Conservation (phyloP, 768 basidiomycete species). For the Boletus rubescentipes region DNA sequence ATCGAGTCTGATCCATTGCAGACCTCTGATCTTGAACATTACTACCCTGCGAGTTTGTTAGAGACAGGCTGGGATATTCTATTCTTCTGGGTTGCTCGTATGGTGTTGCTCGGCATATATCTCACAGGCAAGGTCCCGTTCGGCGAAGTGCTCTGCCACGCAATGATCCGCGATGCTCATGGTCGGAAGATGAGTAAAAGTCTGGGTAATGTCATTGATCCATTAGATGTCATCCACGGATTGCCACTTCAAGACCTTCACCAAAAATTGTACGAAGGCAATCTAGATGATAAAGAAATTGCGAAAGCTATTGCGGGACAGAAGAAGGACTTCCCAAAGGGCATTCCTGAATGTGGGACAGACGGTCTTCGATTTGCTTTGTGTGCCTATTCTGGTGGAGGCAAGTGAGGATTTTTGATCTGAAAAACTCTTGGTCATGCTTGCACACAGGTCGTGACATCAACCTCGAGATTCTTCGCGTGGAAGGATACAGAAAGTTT, state of each 20-base stretch:
- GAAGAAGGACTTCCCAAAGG: constrained; percentile 99
- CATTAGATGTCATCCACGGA: constrained; percentile 91
- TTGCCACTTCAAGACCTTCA: constrained; percentile 76
- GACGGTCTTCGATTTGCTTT: constrained; percentile 95
- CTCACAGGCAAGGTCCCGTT: constrained; percentile 93
- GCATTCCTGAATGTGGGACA: constrained; percentile 97
- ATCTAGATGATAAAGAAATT: constrained; percentile 92
- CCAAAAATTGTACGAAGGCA: constrained; percentile 84
- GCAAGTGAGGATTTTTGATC: constrained; percentile 37
- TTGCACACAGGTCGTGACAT: constrained; percentile 79
- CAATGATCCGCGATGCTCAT: constrained; percentile 98
- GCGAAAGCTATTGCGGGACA: constrained; percentile 88
- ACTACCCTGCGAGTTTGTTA: constrained; percentile 87
- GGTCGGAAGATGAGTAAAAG: constrained; percentile 99
- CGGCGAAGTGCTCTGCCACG: constrained; percentile 94
- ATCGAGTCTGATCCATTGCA: constrained; percentile 28
- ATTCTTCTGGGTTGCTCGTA: constrained; percentile 99
- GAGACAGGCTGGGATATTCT: constrained; percentile 99
- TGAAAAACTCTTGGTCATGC: background rate
- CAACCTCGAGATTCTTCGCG: constrained; percentile 92
- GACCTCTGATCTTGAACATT: constrained; percentile 75
- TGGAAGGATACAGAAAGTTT: constrained; percentile 99
- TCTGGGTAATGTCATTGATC: constrained; percentile 96
- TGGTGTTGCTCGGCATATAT: constrained; percentile 90
- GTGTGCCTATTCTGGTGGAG: constrained; percentile 90